phyloP scores from a whole-genome alignment of 805 yeast species.

The Hanseniaspora valbyensis region DNA sequence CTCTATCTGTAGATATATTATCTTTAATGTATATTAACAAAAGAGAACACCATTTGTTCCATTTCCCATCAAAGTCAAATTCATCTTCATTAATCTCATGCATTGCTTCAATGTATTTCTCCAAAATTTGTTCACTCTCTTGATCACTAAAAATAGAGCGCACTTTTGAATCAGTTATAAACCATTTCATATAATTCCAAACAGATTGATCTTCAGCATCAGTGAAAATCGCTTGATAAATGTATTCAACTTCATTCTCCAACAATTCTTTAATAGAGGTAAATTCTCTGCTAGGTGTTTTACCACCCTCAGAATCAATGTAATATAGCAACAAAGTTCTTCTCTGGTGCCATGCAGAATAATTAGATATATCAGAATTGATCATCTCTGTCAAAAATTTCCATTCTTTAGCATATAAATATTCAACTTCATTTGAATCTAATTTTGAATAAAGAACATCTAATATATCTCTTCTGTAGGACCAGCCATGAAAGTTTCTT shows the following conservation, averaged over 20 bases:
- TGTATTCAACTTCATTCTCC: constrained; percentile 48
- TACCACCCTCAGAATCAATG: constrained; percentile 21
- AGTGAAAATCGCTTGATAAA: constrained; percentile 77
- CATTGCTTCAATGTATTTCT: constrained; percentile 38
- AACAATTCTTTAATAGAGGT: constrained; percentile 32
- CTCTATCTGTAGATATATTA: constrained; percentile 28
- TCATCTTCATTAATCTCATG: constrained; percentile 64
- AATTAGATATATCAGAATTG: constrained; percentile 76
- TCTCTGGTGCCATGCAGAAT: constrained; percentile 92
- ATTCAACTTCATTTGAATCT: constrained; percentile 22
- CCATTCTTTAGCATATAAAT: constrained; percentile 44
- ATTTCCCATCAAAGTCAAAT: constrained; percentile 49
- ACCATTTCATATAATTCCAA: constrained; percentile 84
- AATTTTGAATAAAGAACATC: constrained; percentile 29
- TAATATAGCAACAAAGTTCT: constrained; percentile 53
- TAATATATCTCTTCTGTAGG: constrained; percentile 62
- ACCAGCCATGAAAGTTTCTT: constrained; percentile 94
- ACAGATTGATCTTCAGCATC: constrained; percentile 91
- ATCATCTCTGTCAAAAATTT: constrained; percentile 69
- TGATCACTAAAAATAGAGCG: constrained; percentile 19
- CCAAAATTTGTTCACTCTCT: constrained; percentile 32
- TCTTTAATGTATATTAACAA: constrained; percentile 39
- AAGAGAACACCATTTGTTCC: constrained; percentile 69
- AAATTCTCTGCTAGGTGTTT: constrained; percentile 18
- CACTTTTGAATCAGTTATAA: constrained; percentile 33